phyloP scores from a whole-genome alignment of 2,329 filamentous ascomycete genomes.

The Calonectria hongkongensis region DNA sequence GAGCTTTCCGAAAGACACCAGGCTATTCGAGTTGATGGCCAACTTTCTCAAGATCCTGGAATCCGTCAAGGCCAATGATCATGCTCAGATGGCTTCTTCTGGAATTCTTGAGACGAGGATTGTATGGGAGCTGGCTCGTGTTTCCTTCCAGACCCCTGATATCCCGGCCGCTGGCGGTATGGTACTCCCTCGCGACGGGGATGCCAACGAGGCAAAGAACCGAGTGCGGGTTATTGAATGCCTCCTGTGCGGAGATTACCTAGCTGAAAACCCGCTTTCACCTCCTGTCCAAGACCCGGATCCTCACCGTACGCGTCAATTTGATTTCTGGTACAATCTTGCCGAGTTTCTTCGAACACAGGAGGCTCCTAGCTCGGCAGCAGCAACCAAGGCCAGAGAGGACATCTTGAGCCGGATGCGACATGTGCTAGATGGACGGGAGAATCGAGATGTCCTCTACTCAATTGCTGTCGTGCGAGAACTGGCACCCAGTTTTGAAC shows the following conservation, averaged over 20 bases:
- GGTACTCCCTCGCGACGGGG: slow-evolving; percentile 71
- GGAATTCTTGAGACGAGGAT: slow-evolving; percentile 74
- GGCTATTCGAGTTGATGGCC: slow-evolving; percentile 79
- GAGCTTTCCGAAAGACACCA: slow-evolving; percentile 70
- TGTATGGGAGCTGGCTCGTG: slow-evolving; percentile 76
- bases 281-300: slow-evolving; percentile 70
- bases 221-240: slow-evolving; percentile 86
- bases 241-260: slow-evolving; percentile 82
- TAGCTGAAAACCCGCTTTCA: slow-evolving; percentile 75
- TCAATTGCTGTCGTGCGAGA: slow-evolving; percentile 89
- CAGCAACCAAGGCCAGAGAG: slow-evolving; percentile 74
- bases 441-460: slow-evolving; percentile 94
- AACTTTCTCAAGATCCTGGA: slow-evolving; percentile 76
- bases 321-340: slow-evolving; percentile 89
- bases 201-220: slow-evolving; percentile 78
- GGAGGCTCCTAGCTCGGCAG: slow-evolving; percentile 71
- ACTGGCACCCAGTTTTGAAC: slow-evolving; percentile 79
- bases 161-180: slow-evolving; percentile 56
- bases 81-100: slow-evolving; percentile 71
- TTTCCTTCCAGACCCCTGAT: slow-evolving; percentile 65
- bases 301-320: slow-evolving; percentile 75
- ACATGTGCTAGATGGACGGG: slow-evolving; percentile 83
- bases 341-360: slow-evolving; percentile 78
- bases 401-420: slow-evolving; percentile 80
- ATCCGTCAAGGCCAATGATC: slow-evolving; percentile 69